Evolutionary conservation across 2,329 filamentous ascomycete species (phyloP), one percentile per base, ranked within the genome.

Genomic region (Cladosporium sphaerospermum): DNA sequence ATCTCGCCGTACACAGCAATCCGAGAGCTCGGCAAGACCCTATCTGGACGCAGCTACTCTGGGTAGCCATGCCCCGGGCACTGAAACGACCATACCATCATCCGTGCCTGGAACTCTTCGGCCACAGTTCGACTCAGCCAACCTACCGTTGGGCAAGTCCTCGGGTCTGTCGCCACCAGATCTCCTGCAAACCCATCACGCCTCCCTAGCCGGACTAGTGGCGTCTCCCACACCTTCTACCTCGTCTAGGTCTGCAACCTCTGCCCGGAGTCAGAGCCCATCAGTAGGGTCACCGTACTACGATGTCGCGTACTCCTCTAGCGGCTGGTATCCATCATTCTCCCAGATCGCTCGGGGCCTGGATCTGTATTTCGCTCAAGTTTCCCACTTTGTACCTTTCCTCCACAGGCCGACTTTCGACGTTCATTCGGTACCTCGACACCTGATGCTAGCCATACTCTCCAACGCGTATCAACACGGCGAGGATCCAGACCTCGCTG

Each of bases 401-500:
- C 56, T 74, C 32, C 67, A 71, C 57, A 58, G 59, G 48, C 59
- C 66, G 8, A 73, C 69, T 0, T 72, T 73, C 40, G 64, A 72
- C 37, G 28, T 61, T 3, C 56, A 55, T 1, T 54, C 59, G 7
- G 39, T 53, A 1, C 36, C 69, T 19, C 52, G 6, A 63, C 65
- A 44, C 36, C 47, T 51, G 31, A 31, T 43, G 16, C 39, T 43
- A 13, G 28, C 16, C 54, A 71, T 74, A 47, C 64, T 74, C 11
- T 70, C 59, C 3, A 61, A 73, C 2, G 69, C 60, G 5, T 73
- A 70, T 36, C 70, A 73, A 54, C 63, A 73, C 43, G 69, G 69
- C 13, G 62, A 36, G 11, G 16, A 51, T 13, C 47, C 31, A 43
- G n/a, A 4, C 7, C 18, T 13, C 6, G 13, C 16, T 13, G 32